Conservation (phyloP, 257 asterid species). For the Solanum pennellii region DNA sequence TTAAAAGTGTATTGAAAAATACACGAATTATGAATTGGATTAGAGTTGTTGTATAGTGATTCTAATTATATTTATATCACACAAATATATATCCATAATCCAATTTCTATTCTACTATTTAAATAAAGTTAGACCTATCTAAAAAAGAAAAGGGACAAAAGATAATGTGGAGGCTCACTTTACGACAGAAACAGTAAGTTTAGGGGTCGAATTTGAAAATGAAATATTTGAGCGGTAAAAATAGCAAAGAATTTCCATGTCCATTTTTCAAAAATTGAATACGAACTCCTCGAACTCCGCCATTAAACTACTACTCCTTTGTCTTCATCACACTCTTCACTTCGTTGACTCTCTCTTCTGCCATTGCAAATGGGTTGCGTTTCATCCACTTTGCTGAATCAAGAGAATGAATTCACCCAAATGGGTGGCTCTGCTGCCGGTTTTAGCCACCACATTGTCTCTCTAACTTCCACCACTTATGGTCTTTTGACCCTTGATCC, state of each 20-base stretch:
- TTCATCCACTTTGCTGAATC: slow-evolving; percentile 66
- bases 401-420: slow-evolving; percentile 64
- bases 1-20: no score
- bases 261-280: slow-evolving; percentile 1
- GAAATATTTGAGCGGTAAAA: slow-evolving; percentile 3
- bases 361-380: slow-evolving; percentile 65
- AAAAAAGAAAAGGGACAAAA: not conserved
- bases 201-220: not conserved
- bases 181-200: not conserved
- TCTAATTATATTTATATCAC: not conserved
- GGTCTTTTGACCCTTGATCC: slow-evolving; percentile 71
- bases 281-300: not conserved
- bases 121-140: not conserved
- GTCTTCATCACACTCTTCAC: not conserved
- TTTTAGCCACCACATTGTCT: slow-evolving; percentile 89
- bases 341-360: not conserved
- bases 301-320: not conserved
- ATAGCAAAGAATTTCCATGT: not conserved
- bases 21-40: not conserved
- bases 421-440: slow-evolving; percentile 59
- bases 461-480: slow-evolving; percentile 91
- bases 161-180: not conserved
- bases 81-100: not conserved
- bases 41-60: not conserved
- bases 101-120: not conserved